Evolutionary conservation across 2,329 filamentous ascomycete genomes (phyloP).

Genomic region (Penicillium corylophilum): DNA sequence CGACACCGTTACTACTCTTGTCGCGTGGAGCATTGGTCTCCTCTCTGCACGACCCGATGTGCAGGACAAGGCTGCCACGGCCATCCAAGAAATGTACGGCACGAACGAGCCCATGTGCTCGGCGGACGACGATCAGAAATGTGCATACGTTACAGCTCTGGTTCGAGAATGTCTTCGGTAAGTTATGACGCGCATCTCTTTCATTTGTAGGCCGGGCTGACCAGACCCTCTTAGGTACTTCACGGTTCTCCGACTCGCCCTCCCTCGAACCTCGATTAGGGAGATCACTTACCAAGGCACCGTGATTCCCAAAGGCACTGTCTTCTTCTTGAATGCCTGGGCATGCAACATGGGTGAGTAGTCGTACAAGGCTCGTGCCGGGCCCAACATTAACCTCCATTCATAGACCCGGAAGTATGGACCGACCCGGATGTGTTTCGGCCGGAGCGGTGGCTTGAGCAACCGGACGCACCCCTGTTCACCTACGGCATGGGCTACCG

Average conservation of each 20-base stretch:
- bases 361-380: background rate
- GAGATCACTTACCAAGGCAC: conserved; percentile 60
- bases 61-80: conserved; percentile 58
- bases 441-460: conserved; percentile 62
- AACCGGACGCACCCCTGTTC: conserved; percentile 63
- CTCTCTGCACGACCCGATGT: conserved; percentile 61
- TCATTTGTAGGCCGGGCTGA: conserved; percentile 3
- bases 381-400: background rate
- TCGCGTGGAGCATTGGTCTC: conserved; percentile 64
- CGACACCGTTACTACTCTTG: conserved; percentile 65
- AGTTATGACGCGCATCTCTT: background rate
- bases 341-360: conserved; percentile 65
- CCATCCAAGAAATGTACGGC: conserved; percentile 57
- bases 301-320: conserved; percentile 61
- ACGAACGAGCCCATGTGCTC: conserved; percentile 59
- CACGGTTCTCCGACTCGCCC: conserved; percentile 61
- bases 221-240: conserved; percentile 49
- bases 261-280: conserved; percentile 61
- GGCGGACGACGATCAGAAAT: conserved; percentile 62
- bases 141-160: conserved; percentile 62
- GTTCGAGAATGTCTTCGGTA: conserved; percentile 61
- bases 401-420: conserved; percentile 56
- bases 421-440: conserved; percentile 59
- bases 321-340: conserved; percentile 67
- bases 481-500: conserved; percentile 66